phyloP scores from a whole-genome alignment of 1,139 yeast species.

The Lodderomyces orthopsilosis region DNA sequence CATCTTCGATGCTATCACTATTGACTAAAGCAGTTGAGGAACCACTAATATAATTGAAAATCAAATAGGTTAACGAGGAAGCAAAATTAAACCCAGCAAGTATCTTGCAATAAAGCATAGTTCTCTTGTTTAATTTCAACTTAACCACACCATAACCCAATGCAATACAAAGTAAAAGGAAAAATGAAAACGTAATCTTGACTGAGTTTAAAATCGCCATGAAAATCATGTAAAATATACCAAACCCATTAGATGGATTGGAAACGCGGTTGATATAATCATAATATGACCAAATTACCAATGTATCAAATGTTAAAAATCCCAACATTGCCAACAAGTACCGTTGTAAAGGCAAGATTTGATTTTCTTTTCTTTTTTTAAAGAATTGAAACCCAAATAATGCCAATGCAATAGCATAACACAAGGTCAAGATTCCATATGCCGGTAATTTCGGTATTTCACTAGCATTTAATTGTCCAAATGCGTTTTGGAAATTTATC shows the following conservation, averaged over 20 bases:
- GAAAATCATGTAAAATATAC: constrained; percentile 71
- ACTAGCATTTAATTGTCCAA: constrained; percentile 83
- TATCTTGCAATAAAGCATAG: constrained; percentile 78
- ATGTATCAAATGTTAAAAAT: constrained; percentile 79
- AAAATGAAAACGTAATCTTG: constrained; percentile 85
- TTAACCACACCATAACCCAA: constrained; percentile 93
- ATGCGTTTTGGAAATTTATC: constrained; percentile 84
- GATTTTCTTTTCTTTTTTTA: constrained; percentile 73
- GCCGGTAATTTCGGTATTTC: constrained; percentile 90
- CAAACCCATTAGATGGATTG: constrained; percentile 45
- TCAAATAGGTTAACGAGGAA: constrained; percentile 63
- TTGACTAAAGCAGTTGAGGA: constrained; percentile 35
- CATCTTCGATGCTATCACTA: constrained; percentile 21
- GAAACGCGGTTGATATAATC: constrained; percentile 70
- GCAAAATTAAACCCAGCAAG: constrained; percentile 72
- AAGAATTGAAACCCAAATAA: constrained; percentile 83
- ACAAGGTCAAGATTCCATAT: constrained; percentile 81
- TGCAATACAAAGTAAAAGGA: constrained; percentile 78
- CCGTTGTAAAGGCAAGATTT: constrained; percentile 85
- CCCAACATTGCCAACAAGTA: constrained; percentile 84
- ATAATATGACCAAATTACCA: constrained; percentile 88
- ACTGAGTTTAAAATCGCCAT: constrained; percentile 76
- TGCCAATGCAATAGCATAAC: constrained; percentile 77
- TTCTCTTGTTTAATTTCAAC: constrained; percentile 71
- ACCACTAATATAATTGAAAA: constrained; percentile 59